Percentiles rank a stretch among this genome's conserved stretches.
These are phyloP conservation scores for Debaryomyces prosopidis DNA, from an alignment of 805 yeast genomes.

Conservation along the genomic window DNA sequence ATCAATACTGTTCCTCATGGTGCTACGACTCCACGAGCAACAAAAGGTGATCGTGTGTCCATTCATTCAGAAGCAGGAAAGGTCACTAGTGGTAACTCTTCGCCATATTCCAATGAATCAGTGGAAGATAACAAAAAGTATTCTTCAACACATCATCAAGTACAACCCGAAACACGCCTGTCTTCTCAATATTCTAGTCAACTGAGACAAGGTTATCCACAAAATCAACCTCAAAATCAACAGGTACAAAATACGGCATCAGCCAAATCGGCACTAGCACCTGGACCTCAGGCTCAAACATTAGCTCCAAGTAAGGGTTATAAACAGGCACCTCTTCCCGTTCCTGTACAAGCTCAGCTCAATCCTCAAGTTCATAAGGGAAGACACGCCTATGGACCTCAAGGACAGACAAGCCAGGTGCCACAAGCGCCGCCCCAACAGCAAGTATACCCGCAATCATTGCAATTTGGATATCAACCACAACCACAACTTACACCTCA, in stretches of 20 bases:
- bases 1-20: constrained; percentile 18
- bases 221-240: constrained; percentile 7
- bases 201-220: constrained; percentile 31
- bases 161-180: neutral
- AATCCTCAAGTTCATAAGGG: neutral
- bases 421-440: constrained; percentile 16
- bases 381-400: neutral
- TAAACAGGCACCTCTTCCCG: constrained; percentile 1
- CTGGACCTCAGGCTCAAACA: neutral
- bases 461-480: constrained; percentile 11
- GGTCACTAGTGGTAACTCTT: constrained; percentile 14
- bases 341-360: constrained; percentile 1
- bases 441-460: constrained; percentile 12
- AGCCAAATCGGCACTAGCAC: neutral
- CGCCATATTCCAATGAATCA: constrained; percentile 16
- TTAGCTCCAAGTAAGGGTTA: constrained; percentile 2
- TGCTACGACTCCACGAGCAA: constrained; percentile 13
- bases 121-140: neutral
- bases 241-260: neutral
- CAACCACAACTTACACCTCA: constrained; percentile 10
- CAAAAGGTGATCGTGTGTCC: constrained; percentile 15
- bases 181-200: constrained; percentile 3
- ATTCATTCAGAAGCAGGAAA: constrained; percentile 29
- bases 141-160: constrained; percentile 1
- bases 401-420: neutral